These are phyloP conservation scores for Groenewaldozyma sp. DNA, from an alignment of 1,139 yeast species.

Conservation along the genomic window DNA sequence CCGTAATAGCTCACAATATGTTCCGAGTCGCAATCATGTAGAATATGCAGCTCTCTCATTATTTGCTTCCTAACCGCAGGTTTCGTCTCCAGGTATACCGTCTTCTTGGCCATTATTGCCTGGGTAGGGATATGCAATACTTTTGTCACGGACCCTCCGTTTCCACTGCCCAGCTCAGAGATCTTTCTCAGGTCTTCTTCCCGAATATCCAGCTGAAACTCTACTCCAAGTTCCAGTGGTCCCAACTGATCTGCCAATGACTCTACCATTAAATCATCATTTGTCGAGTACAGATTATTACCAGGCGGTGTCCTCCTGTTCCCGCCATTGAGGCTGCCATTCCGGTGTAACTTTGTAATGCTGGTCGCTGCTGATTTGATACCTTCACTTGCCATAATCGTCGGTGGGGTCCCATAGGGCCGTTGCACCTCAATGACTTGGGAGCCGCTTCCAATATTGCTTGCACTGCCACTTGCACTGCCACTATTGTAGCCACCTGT, in stretches of 20 bases:
- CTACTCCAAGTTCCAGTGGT: slow-evolving; percentile 38
- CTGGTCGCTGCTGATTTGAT: neutral
- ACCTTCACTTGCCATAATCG: neutral
- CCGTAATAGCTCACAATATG: slow-evolving; percentile 87
- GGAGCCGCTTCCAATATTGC: too few species aligned
- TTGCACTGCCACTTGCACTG: too few species aligned
- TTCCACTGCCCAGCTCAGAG: slow-evolving; percentile 82
- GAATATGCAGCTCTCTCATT: slow-evolving; percentile 74
- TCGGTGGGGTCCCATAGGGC: neutral
- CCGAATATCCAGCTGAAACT: slow-evolving; percentile 43
- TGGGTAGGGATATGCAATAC: slow-evolving; percentile 85
- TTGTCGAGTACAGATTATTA: slow-evolving; percentile 23
- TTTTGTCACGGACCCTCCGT: slow-evolving; percentile 86
- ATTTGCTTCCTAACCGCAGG: slow-evolving; percentile 76
- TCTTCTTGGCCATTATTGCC: slow-evolving; percentile 82
- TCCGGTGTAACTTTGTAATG: neutral
- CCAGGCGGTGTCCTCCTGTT: slow-evolving; percentile 14
- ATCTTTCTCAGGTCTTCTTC: slow-evolving; percentile 65
- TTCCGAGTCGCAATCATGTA: slow-evolving; percentile 79
- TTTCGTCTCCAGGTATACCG: slow-evolving; percentile 79
- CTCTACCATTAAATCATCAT: slow-evolving; percentile 17
- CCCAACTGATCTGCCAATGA: slow-evolving; percentile 20
- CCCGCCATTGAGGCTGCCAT: slow-evolving; percentile 18
- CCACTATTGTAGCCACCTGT: neutral
- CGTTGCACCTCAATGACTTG: too few species aligned